Base-by-base conservation (phyloP, 2,329 filamentous ascomycete species). In the Arthroderma uncinatum region DNA sequence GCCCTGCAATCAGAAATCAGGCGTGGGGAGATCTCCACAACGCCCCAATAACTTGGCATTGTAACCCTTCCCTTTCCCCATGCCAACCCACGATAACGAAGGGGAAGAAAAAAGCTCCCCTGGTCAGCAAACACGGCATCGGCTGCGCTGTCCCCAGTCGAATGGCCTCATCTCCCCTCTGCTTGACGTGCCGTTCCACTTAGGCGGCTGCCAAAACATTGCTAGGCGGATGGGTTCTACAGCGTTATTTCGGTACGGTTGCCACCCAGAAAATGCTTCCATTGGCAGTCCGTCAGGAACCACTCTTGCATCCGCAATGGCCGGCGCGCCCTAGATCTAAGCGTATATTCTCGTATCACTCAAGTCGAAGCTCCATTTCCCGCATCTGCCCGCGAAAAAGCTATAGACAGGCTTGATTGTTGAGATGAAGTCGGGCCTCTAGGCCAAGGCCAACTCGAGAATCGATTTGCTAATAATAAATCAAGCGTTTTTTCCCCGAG, bases 21-120 rank as follows among this genome's bases (percentile, higher is more conserved):
- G 30, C 50, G 23, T 53, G 50, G 47, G 47, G 33, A 53, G 30
- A 23, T 53, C 50, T 36, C 50, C 50, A 53, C 50, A 53, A 19
- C 25, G 30, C 33, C 50, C 47, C 33, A 48, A 14, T 21, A 44
- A 47, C 54, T 58, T 58, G 57, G 59, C 57, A 44, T 55, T 57
- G 57, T 37, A 60, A 57, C 57, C 48, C 55, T 58, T 30, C 28
- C 7, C n/a, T n/a, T 30, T n/a, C 10, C 21, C 21, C 25, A 19
- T 25, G 42, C 47, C 47, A 48, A 10, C 14, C 23, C 10, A 14
- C 47, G 47, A 50, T 50, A 33, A 50, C 47, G 47, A 50, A 25
- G 23, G 30, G 28, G n/a, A n/a, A 21, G 40, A 4, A 10, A 19
- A 42, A 48, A 48, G 23, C 47, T 50, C 47, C 47, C 47, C 28